Evolutionary conservation across 371 early-diverging fungal genomes (phyloP).

Genomic region (Rhizomucor pusillus): DNA sequence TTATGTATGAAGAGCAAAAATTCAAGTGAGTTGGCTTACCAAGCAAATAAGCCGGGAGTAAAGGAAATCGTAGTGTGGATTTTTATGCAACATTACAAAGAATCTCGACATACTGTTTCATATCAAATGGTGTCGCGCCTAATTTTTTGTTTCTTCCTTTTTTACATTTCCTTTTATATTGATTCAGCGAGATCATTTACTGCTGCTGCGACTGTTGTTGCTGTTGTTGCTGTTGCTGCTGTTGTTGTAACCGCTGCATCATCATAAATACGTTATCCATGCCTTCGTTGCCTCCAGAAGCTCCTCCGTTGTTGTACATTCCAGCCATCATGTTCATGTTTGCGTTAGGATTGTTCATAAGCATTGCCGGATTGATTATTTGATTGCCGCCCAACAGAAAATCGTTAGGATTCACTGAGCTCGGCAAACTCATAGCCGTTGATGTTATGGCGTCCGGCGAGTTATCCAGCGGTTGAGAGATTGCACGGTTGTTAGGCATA

Average conservation of each 20-base stretch:
- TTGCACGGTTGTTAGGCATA: background rate
- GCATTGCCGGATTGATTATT: slow-evolving; percentile 26
- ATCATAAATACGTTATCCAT: slow-evolving; percentile 30
- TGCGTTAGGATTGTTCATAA: slow-evolving; percentile 12
- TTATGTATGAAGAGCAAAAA: background rate
- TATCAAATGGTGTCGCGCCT: background rate
- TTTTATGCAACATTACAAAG: background rate
- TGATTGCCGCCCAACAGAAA: slow-evolving; percentile 16
- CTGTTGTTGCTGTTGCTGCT: slow-evolving; percentile 16
- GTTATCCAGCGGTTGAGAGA: slow-evolving; percentile 15
- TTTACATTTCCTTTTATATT: background rate
- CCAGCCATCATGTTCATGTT: slow-evolving; percentile 6
- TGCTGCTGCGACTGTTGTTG: slow-evolving; percentile 12
- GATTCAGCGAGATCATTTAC: background rate
- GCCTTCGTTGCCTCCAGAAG: slow-evolving; percentile 11
- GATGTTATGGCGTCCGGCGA: slow-evolving; percentile 21
- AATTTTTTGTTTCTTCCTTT: background rate
- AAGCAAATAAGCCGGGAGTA: background rate
- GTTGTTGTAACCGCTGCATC: slow-evolving; percentile 37
- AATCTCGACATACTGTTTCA: background rate
- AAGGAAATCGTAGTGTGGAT: background rate
- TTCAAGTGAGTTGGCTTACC: too few relatives aligned
- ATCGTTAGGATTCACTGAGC: slow-evolving; percentile 23
- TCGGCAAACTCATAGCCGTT: slow-evolving; percentile 15
- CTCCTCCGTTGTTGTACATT: background rate